Conservation (phyloP, 805 yeast species). For the Ogataea nitratoaversa region DNA sequence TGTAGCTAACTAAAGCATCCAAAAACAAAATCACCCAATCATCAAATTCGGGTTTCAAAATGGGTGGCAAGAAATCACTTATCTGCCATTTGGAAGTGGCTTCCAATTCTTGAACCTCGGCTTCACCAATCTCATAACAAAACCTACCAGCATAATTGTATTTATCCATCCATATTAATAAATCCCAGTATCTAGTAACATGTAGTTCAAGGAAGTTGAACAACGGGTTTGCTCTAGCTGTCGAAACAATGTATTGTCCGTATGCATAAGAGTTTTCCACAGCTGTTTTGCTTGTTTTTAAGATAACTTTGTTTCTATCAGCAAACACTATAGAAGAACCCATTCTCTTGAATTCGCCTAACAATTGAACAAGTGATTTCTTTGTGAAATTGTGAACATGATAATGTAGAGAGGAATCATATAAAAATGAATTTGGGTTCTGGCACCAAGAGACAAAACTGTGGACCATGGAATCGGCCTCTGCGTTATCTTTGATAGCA, state of each 20-base stretch:
- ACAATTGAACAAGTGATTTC: constrained; percentile 74
- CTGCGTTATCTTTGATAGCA: constrained; percentile 60
- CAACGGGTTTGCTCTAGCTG: constrained; percentile 74
- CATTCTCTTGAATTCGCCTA: constrained; percentile 71
- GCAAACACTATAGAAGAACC: constrained; percentile 83
- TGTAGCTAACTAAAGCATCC: constrained; percentile 59
- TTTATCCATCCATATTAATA: constrained; percentile 93
- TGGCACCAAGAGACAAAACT: constrained; percentile 85
- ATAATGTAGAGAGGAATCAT: constrained; percentile 74
- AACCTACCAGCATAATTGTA: constrained; percentile 77
- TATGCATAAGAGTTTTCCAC: constrained; percentile 90
- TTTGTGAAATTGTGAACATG: constrained; percentile 85
- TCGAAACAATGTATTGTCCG: constrained; percentile 75
- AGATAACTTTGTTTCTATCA: constrained; percentile 64
- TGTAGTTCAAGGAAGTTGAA: constrained; percentile 77
- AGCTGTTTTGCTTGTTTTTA: constrained; percentile 69
- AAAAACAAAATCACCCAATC: constrained; percentile 80
- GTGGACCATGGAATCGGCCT: constrained; percentile 82
- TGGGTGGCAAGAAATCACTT: constrained; percentile 63
- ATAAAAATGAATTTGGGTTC: constrained; percentile 64
- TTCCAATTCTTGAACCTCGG: constrained; percentile 39
- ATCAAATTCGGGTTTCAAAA: constrained; percentile 77
- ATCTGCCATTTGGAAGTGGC: constrained; percentile 77
- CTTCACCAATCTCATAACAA: constrained; percentile 42
- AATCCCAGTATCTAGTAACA: constrained; percentile 83